Evolutionary conservation across 345 rosid species (phyloP), one percentile per base, ranked within the genome.

Genomic region (Linum trigynum): DNA sequence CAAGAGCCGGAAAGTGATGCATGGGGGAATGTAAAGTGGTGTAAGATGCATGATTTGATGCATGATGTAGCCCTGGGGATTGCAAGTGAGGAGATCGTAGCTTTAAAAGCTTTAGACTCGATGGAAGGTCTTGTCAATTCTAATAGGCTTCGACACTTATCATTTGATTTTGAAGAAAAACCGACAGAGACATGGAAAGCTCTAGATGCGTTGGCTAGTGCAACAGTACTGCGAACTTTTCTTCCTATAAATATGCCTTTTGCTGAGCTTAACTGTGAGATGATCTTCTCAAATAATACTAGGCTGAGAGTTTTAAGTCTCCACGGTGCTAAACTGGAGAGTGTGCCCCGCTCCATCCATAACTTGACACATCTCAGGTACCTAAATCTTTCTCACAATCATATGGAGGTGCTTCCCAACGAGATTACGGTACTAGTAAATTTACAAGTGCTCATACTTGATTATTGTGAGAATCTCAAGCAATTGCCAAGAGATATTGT

Each of bases 31-130:
- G 58, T 67, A 41, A 41, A 23, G 14, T 23, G 14, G 3, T 67
- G 70, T 39, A 48, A 45, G 38, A 58, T 67, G 70, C 63, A 67
- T 32, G 16, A 57, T 43, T 35, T 58, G 23, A 67, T 57, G 23
- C 70, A 57, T 57, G 70, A 58, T 36, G 55, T 67, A 36, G 70
- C 70, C 10, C 5, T 7, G 3, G 5, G 5, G 4, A 56, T 67
- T 1, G 57, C 63, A 0, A 16, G 69, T 17, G 7, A 37, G 7
- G 62, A 59, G 39, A 55, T 41, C 38, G 5, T 36, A 9, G 39
- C 39, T 11, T 9, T 56, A 59, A 59, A 65, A 45, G 12, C 12
- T 36, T n/a, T 3, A 1, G 10, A 14, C 4, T 3, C 17, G 51
- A 48, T 23, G 35, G 42, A 9, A 56, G 45, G 39, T 38, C 1